These are phyloP conservation scores for Haplosporangium gracile DNA, from an alignment of 192 early-diverging fungal genomes.

Conservation along the genomic window DNA sequence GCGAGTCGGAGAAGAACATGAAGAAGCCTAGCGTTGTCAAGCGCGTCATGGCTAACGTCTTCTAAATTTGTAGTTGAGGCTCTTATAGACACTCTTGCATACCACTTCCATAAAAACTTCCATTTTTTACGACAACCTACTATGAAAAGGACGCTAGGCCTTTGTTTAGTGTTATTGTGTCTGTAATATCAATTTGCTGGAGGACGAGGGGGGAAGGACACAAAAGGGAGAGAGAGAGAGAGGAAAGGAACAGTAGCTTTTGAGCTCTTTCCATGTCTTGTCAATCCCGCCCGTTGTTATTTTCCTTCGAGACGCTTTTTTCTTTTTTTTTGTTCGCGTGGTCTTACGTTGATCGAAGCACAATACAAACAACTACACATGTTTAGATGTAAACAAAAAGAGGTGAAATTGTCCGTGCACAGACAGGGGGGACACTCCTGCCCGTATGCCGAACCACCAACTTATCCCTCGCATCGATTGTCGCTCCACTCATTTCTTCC, in stretches of 20 bases:
- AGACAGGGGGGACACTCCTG: too few relatives aligned
- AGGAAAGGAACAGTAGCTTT: too few relatives aligned
- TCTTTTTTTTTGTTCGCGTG: background rate
- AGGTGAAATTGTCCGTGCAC: too few relatives aligned
- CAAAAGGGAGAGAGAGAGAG: too few relatives aligned
- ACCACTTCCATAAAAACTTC: background rate
- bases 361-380: too few relatives aligned
- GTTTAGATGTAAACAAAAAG: too few relatives aligned
- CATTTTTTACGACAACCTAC: background rate
- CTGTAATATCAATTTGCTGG: background rate
- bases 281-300: background rate
- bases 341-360: background rate
- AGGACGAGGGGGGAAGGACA: background rate
- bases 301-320: background rate
- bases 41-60: conserved; percentile 19
- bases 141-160: background rate
- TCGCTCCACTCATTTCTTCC: too few relatives aligned
- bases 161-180: background rate
- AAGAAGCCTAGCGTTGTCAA: conserved; percentile 32
- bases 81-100: background rate
- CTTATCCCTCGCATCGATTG: too few relatives aligned
- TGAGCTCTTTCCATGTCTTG: too few relatives aligned
- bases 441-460: too few relatives aligned
- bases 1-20: conserved; percentile 27
- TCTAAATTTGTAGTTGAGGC: conserved; percentile 12